Percentiles rank a stretch among this genome's conserved stretches.
phyloP scores from a whole-genome alignment of 2,329 filamentous ascomycete genomes.

The Neonectria neomacrospora region DNA sequence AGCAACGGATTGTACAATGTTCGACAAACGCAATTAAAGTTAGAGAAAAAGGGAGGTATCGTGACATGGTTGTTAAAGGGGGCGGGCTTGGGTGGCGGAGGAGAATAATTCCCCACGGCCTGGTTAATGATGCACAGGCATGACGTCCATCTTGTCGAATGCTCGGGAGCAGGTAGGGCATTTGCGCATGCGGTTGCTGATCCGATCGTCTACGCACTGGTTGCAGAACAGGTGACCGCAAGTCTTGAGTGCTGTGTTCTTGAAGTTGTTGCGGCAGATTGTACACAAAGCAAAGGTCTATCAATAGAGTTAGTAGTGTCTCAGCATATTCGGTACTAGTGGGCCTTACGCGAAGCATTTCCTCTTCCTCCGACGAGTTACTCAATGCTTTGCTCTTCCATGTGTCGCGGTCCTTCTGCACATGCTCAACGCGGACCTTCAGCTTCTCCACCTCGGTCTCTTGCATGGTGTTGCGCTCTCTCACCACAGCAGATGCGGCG shows the following conservation, averaged over 20 bases:
- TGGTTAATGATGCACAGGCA: constrained; percentile 70
- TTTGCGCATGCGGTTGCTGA: constrained; percentile 90
- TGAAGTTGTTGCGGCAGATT: constrained; percentile 92
- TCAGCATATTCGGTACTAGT: not conserved
- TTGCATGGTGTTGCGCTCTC: constrained; percentile 68
- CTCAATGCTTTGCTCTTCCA: constrained; percentile 87
- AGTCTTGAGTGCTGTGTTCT: constrained; percentile 91
- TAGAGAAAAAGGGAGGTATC: constrained; percentile 39
- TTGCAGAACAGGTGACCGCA: constrained; percentile 97
- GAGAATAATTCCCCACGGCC: constrained; percentile 1
- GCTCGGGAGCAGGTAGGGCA: constrained; percentile 93
- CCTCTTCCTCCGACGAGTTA: constrained; percentile 84
- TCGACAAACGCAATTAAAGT: constrained; percentile 42
- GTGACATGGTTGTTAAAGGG: constrained; percentile 31
- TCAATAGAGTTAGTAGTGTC: constrained; percentile 35
- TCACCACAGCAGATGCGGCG: constrained; percentile 60
- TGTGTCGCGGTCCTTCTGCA: constrained; percentile 83
- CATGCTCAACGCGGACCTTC: constrained; percentile 79
- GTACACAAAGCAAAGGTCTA: constrained; percentile 74
- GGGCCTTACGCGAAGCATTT: constrained; percentile 82
- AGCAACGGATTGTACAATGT: constrained; percentile 31
- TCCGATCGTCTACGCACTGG: constrained; percentile 87
- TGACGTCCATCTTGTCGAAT: constrained; percentile 91
- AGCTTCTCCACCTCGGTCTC: constrained; percentile 84
- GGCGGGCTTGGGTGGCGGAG: constrained; percentile 24